Conservation (phyloP, 768 basidiomycete genomes). For the Boletellus emodensis region DNA sequence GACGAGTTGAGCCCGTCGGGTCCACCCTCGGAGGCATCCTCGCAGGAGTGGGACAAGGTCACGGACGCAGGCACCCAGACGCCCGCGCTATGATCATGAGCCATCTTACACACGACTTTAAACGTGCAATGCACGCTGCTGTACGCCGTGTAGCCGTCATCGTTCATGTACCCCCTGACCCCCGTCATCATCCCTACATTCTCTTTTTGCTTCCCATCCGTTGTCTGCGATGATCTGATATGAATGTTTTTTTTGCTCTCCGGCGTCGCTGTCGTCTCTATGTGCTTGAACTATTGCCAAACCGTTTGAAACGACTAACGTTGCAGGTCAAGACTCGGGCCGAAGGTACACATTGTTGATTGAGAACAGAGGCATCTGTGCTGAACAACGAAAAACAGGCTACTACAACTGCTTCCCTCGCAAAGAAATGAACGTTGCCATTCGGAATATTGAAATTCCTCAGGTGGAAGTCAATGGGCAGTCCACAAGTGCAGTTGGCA, state of each 20-base stretch:
- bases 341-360: constrained; percentile 61
- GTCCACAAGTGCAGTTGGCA: constrained; percentile 18
- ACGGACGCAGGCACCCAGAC: constrained; percentile 67
- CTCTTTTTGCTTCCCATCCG: constrained; percentile 19
- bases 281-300: constrained; percentile 12
- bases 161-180: constrained; percentile 23
- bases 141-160: constrained; percentile 30
- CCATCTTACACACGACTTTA: constrained; percentile 25
- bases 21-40: constrained; percentile 82
- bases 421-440: constrained; percentile 62
- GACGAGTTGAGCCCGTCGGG: constrained; percentile 58
- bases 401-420: constrained; percentile 80
- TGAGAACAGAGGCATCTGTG: constrained; percentile 6
- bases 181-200: constrained; percentile 15
- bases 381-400: constrained; percentile 41
- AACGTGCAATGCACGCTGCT: constrained; percentile 28
- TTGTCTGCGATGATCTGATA: constrained; percentile 55
- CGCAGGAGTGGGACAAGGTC: constrained; percentile 87
- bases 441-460: constrained; percentile 37
- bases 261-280: constrained; percentile 15
- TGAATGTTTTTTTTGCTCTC: constrained; percentile 38
- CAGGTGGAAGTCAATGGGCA: constrained; percentile 12
- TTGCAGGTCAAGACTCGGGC: constrained; percentile 60
- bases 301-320: constrained; percentile 11
- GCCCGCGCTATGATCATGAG: constrained; percentile 38